Evolutionary conservation across 371 early-diverging fungal genomes (phyloP).

Genomic region (Phascolomyces articulosus): DNA sequence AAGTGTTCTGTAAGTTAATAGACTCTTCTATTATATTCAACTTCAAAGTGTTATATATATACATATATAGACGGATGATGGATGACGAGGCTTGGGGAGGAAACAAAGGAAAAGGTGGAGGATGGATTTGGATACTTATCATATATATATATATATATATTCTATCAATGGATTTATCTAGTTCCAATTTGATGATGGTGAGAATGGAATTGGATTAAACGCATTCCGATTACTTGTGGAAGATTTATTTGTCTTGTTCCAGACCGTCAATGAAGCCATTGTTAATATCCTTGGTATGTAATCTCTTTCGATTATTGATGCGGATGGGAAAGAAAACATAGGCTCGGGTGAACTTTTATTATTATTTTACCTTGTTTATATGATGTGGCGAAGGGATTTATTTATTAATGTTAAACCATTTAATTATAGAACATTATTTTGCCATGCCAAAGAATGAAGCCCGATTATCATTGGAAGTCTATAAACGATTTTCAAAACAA

Average conservation of each 20-base stretch:
- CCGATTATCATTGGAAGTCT: slow-evolving; percentile 73
- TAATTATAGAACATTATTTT: slow-evolving; percentile 72
- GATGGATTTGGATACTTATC: no score
- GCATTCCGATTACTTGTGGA: slow-evolving; percentile 83
- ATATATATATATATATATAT: slow-evolving; percentile 6
- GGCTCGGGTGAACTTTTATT: no score
- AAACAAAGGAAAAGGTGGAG: no score
- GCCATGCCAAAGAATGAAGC: slow-evolving; percentile 83
- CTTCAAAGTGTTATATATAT: no score
- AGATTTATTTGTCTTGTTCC: slow-evolving; percentile 86
- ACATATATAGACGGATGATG: no score
- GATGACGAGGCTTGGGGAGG: no score
- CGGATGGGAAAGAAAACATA: no score
- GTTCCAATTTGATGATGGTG: slow-evolving; percentile 82
- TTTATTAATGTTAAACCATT: no score
- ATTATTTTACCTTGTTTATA: no score
- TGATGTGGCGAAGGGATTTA: no score
- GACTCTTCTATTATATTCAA: no score
- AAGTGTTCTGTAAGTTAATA: slow-evolving; percentile 74
- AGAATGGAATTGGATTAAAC: slow-evolving; percentile 84
- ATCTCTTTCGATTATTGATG: neutral
- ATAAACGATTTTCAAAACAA: slow-evolving; percentile 85
- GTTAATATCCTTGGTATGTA: slow-evolving; percentile 82
- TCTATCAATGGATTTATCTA: slow-evolving; percentile 21
- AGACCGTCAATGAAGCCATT: slow-evolving; percentile 91